These are phyloP conservation scores for Oryza meyeriana DNA, from an alignment of 176 grass and related monocot species.

Conservation along the genomic window DNA sequence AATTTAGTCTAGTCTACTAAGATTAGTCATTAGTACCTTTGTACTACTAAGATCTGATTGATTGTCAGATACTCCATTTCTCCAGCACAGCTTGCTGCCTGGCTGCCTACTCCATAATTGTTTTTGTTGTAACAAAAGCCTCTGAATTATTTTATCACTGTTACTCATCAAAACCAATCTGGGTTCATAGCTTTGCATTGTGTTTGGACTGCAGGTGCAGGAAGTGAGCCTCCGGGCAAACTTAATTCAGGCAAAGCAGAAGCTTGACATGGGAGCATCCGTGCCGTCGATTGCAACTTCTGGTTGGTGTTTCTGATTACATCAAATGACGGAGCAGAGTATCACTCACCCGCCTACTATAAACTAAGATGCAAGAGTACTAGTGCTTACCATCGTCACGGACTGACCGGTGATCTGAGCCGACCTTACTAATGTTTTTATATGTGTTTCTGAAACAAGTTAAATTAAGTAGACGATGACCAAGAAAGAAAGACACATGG, in stretches of 20 bases:
- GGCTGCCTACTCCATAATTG: not conserved
- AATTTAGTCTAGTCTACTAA: not conserved
- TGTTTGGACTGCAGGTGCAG: constrained; percentile 50
- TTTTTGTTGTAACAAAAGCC: not conserved
- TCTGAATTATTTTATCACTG: no score
- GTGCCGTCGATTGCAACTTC: not conserved
- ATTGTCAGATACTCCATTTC: not conserved
- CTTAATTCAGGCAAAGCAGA: constrained; percentile 63
- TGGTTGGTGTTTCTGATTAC: constrained; percentile 42
- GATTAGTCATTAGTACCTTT: not conserved
- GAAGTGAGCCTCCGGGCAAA: constrained; percentile 74
- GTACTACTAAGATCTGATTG: not conserved
- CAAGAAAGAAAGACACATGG: not conserved
- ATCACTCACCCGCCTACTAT: constrained; percentile 14
- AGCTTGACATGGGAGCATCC: not conserved
- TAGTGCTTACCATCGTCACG: not conserved
- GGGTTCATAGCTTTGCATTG: no score
- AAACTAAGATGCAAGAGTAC: constrained; percentile 14
- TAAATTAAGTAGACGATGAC: constrained; percentile 18
- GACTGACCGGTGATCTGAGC: not conserved
- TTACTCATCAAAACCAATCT: no score
- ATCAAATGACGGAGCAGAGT: not conserved
- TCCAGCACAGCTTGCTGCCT: not conserved
- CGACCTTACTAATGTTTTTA: not conserved
- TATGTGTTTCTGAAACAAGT: not conserved